Evolutionary conservation across 2,329 filamentous ascomycete genomes (phyloP).

Genomic region (Apiospora koreana): DNA sequence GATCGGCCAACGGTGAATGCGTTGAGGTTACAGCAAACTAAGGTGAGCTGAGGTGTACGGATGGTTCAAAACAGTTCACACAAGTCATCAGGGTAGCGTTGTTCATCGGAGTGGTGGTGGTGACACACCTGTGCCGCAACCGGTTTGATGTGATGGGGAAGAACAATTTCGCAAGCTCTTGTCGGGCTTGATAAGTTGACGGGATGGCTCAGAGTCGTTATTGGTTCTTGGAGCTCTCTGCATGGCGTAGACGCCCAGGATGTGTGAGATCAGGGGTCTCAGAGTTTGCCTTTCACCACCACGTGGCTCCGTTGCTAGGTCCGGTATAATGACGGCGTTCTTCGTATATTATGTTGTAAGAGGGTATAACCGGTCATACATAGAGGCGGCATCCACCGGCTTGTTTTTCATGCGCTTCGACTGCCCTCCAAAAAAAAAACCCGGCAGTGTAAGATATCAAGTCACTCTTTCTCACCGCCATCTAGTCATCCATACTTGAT

Average conservation of each 20-base stretch:
- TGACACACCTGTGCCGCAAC: not conserved
- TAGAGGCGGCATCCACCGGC: not conserved
- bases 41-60: not conserved
- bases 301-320: slow-evolving; percentile 8
- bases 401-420: not conserved
- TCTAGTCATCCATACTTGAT: not conserved
- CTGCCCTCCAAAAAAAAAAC: not conserved
- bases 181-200: not conserved
- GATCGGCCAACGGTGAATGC: slow-evolving; percentile 1
- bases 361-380: not conserved
- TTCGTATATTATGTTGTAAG: not conserved
- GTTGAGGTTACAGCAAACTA: not conserved
- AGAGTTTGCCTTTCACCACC: not conserved
- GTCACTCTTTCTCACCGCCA: not conserved
- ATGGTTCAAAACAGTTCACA: not conserved
- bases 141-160: not conserved
- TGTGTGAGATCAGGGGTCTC: not conserved
- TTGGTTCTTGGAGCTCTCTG: not conserved
- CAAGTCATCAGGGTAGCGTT: not conserved
- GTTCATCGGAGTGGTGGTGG: not conserved
- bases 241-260: not conserved
- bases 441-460: not conserved
- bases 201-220: not conserved
- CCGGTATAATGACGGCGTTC: not conserved
- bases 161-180: not conserved